Evolutionary conservation across 2,329 filamentous ascomycete genomes (phyloP).

Genomic region (Fusarium dimerum): DNA sequence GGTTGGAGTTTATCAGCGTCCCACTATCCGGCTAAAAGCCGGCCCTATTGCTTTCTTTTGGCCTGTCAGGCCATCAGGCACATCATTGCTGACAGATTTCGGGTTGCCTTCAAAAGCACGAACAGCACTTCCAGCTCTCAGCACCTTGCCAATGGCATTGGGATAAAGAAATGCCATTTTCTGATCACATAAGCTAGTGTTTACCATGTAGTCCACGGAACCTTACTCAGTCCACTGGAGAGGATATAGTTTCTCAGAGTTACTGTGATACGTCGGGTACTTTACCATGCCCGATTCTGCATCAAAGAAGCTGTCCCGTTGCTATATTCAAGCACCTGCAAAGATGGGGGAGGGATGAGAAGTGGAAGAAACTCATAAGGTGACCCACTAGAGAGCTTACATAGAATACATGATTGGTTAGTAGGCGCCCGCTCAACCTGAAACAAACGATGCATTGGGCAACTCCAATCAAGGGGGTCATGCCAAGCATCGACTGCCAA

Average conservation of each 20-base stretch:
- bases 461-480: constrained; percentile 25
- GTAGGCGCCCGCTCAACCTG: constrained; percentile 36
- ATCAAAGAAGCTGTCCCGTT: background rate
- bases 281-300: background rate
- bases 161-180: too few species aligned
- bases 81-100: too few species aligned
- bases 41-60: constrained; percentile 1
- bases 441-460: constrained; percentile 35
- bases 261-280: background rate
- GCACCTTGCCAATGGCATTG: too few species aligned
- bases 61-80: too few species aligned
- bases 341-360: background rate
- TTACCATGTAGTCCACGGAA: too few species aligned
- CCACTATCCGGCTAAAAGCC: constrained; percentile 16
- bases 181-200: too few species aligned
- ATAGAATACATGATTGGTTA: constrained; percentile 27
- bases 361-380: constrained; percentile 1
- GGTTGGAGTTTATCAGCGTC: constrained; percentile 2
- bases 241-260: too few species aligned
- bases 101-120: too few species aligned
- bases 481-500: constrained; percentile 5
- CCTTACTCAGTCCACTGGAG: too few species aligned
- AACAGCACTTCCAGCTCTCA: too few species aligned
- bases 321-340: background rate
- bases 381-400: constrained; percentile 13